Conservation (phyloP, 2,329 filamentous ascomycete species). For the Penicillium occitanis region DNA sequence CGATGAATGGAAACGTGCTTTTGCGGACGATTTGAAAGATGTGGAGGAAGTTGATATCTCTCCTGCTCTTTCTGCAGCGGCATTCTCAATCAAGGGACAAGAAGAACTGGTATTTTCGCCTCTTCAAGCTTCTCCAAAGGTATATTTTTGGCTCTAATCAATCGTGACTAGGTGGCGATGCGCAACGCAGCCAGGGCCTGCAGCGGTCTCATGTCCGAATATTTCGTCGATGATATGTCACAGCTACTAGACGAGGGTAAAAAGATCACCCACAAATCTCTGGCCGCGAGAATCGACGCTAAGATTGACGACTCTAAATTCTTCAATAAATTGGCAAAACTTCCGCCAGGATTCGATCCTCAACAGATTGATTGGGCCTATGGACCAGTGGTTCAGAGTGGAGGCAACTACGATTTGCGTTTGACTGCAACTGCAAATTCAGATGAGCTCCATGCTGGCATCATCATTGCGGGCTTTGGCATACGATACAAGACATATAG, state of each 20-base stretch:
- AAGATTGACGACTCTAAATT: slow-evolving; percentile 94
- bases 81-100: slow-evolving; percentile 92
- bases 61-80: slow-evolving; percentile 74
- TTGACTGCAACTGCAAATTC: slow-evolving; percentile 76
- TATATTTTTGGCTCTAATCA: not conserved
- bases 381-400: slow-evolving; percentile 87
- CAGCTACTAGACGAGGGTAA: slow-evolving; percentile 93
- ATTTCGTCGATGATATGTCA: slow-evolving; percentile 98
- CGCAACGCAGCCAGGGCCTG: slow-evolving; percentile 92
- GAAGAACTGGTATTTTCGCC: slow-evolving; percentile 66
- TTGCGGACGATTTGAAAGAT: slow-evolving; percentile 75
- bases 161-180: slow-evolving; percentile 67
- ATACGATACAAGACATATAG: slow-evolving; percentile 95
- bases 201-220: slow-evolving; percentile 90
- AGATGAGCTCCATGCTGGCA: slow-evolving; percentile 81
- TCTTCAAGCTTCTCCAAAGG: not conserved
- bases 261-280: slow-evolving; percentile 84
- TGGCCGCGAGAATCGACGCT: slow-evolving; percentile 82
- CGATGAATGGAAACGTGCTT: slow-evolving; percentile 91
- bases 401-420: slow-evolving; percentile 89
- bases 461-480: slow-evolving; percentile 89
- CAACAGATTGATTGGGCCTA: slow-evolving; percentile 92
- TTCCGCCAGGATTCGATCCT: slow-evolving; percentile 83
- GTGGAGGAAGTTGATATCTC: slow-evolving; percentile 86
- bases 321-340: slow-evolving; percentile 79